These are phyloP conservation scores for Helotiales sp. DNA, from an alignment of 2,329 filamentous ascomycete genomes.

Conservation along the genomic window DNA sequence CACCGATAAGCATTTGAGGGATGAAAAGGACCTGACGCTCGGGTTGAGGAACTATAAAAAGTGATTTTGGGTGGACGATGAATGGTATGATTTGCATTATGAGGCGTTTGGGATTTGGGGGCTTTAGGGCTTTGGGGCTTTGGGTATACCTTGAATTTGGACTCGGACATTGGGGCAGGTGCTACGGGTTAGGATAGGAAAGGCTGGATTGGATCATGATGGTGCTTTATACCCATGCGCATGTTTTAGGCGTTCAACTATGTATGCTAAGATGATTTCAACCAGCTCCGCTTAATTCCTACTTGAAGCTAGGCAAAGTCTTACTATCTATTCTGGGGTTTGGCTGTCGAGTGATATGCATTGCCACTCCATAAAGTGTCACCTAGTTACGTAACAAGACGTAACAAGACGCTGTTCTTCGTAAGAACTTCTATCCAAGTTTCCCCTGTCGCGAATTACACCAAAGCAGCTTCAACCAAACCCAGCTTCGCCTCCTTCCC, in stretches of 20 bases:
- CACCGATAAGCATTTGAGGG: constrained; percentile 44
- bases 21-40: constrained; percentile 38
- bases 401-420: no score
- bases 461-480: no score
- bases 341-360: no score
- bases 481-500: no score
- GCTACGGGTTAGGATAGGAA: background rate
- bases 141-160: background rate
- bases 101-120: constrained; percentile 15
- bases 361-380: no score
- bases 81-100: background rate
- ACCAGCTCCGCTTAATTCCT: no score
- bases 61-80: background rate
- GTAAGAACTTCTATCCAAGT: no score
- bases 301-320: no score
- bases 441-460: no score
- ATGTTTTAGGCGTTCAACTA: background rate
- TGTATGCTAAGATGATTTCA: background rate
- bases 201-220: background rate
- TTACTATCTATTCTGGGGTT: no score
- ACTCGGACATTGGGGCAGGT: background rate
- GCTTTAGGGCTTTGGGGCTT: constrained; percentile 14
- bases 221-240: constrained; percentile 13
- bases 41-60: constrained; percentile 21
- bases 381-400: no score